Evolutionary conservation across 2,329 filamentous ascomycete species (phyloP).

Genomic region (Epichloe gansuensis): DNA sequence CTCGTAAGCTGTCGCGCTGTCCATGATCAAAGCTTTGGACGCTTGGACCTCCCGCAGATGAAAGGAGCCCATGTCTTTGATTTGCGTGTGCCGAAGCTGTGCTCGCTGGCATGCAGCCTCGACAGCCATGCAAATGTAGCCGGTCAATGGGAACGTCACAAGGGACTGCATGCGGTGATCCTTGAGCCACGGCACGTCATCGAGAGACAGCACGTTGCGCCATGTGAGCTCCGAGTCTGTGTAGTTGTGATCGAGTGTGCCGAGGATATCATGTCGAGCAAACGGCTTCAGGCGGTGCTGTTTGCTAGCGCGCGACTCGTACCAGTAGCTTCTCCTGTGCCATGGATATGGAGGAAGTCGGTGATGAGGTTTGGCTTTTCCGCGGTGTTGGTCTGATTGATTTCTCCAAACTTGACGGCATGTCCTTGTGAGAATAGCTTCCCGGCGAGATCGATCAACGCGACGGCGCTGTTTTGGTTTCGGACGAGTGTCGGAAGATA

Average conservation of each 20-base stretch:
- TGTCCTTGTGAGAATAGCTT: conserved; percentile 33
- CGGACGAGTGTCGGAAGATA: conserved; percentile 37
- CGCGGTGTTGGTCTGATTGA: conserved; percentile 26
- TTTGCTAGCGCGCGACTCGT: conserved; percentile 31
- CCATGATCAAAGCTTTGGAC: conserved; percentile 16
- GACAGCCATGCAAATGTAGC: conserved; percentile 38
- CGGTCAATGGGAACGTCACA: conserved; percentile 42
- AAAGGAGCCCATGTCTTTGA: conserved; percentile 11
- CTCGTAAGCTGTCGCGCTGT: conserved; percentile 15
- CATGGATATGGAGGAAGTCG: conserved; percentile 36
- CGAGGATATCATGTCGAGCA: conserved; percentile 34
- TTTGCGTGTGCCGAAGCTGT: conserved; percentile 11
- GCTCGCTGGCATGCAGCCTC: conserved; percentile 31
- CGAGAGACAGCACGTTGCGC: conserved; percentile 34
- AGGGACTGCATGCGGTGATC: conserved; percentile 47
- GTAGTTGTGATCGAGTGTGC: conserved; percentile 30
- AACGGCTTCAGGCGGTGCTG: conserved; percentile 29
- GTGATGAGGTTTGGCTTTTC: conserved; percentile 20
- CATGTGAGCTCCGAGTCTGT: conserved; percentile 34
- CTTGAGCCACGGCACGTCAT: conserved; percentile 43
- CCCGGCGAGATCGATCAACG: conserved; percentile 30
- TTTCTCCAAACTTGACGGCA: conserved; percentile 28
- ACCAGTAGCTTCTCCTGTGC: conserved; percentile 35
- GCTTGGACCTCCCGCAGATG: conserved; percentile 16
- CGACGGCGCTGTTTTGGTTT: conserved; percentile 35